Conservation (phyloP, 768 basidiomycete species). For the Lactarius pseudohatsudake region DNA sequence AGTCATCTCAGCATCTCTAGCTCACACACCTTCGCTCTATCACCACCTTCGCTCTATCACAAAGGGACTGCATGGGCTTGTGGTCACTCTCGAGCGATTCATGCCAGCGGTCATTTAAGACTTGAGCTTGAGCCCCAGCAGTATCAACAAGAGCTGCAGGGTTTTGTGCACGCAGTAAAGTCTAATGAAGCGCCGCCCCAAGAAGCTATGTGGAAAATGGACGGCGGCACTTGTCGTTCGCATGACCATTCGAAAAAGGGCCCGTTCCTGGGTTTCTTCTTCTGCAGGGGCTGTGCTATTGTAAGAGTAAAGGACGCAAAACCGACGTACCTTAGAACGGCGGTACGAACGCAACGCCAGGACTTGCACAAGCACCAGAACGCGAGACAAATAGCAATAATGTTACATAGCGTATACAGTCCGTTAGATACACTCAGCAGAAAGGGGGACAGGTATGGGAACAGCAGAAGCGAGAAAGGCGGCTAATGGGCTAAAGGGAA, state of each 20-base stretch:
- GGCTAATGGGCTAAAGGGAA: too few relatives aligned
- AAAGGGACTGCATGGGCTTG: neutral
- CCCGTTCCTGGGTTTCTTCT: neutral
- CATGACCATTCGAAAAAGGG: neutral
- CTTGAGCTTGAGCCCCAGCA: neutral
- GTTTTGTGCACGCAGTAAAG: neutral
- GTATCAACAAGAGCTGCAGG: neutral
- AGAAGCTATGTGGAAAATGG: neutral
- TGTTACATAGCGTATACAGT: constrained; percentile 26
- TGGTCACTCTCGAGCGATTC: neutral
- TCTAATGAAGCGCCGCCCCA: neutral
- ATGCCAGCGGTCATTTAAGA: neutral
- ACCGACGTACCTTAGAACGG: neutral
- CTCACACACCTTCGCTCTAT: neutral
- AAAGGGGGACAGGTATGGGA: neutral
- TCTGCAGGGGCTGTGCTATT: neutral
- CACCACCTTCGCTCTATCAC: neutral
- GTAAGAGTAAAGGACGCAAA: neutral
- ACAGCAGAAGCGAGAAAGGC: neutral
- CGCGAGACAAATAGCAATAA: constrained; percentile 26
- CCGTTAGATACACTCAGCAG: constrained; percentile 18
- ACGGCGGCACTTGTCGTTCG: neutral
- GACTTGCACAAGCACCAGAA: neutral
- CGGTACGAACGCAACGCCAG: neutral
- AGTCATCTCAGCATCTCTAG: neutral